Conservation (phyloP, 441 rosid genomes). For the Syzygium syzygioides region DNA sequence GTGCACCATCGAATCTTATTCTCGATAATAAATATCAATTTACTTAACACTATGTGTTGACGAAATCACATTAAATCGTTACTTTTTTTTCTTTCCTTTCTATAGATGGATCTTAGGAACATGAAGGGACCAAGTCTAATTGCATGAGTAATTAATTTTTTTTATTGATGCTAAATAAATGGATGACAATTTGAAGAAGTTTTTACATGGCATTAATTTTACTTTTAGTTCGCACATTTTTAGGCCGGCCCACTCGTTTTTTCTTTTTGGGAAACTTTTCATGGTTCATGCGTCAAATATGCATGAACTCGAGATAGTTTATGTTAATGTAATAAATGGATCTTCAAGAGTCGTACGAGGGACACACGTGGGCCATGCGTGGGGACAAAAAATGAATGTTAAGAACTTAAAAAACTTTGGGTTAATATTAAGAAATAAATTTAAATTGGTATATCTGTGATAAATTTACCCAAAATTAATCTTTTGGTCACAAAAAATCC, state of each 20-base stretch:
- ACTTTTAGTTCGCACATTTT: not conserved
- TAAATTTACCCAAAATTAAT: too few species aligned
- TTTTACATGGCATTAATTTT: not conserved
- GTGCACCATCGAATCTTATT: not conserved
- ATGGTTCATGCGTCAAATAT: not conserved
- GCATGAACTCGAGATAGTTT: not conserved
- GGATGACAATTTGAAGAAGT: not conserved
- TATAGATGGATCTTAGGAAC: not conserved
- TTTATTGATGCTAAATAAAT: not conserved
- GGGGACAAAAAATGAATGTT: not conserved
- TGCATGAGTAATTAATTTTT: not conserved
- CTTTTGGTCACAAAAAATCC: too few species aligned
- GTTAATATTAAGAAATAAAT: too few species aligned
- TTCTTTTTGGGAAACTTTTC: not conserved
- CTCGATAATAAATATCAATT: not conserved
- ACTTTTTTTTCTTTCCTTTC: too few species aligned
- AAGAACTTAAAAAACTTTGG: not conserved
- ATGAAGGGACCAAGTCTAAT: not conserved
- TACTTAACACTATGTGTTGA: not conserved
- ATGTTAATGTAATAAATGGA: not conserved
- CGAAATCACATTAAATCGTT: not conserved
- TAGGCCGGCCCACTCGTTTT: not conserved
- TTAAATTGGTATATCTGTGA: fast-evolving
- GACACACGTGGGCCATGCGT: not conserved
- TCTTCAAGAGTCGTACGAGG: not conserved